Conservation (phyloP, 768 basidiomycete genomes). For the Psilocybe cubensis region DNA sequence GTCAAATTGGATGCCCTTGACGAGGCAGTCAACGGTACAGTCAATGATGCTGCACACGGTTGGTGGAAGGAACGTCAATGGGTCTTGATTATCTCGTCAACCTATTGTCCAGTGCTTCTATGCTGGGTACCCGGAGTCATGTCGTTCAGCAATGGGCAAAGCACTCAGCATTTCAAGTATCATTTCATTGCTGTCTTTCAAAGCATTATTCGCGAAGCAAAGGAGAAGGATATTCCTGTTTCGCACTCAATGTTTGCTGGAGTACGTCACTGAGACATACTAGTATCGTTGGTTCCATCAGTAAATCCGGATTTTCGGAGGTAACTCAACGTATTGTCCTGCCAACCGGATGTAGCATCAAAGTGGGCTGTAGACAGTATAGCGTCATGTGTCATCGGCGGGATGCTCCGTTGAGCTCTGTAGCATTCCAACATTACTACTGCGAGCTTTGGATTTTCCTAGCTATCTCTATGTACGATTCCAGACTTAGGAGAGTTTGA, state of each 20-base stretch:
- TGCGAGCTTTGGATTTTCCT: too few species aligned
- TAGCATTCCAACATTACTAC: too few species aligned
- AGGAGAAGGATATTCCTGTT: conserved; percentile 7
- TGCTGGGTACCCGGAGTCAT: conserved; percentile 38
- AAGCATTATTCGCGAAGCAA: conserved; percentile 26
- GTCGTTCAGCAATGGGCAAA: conserved; percentile 37
- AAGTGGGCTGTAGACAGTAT: too few species aligned
- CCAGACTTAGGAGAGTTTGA: too few species aligned
- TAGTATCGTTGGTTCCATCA: too few species aligned
- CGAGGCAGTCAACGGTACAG: conserved; percentile 34
- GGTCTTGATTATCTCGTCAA: conserved; percentile 34
- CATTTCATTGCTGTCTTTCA: conserved; percentile 26
- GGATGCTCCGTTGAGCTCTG: too few species aligned
- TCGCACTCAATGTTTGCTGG: conserved; percentile 21
- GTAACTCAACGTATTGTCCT: too few species aligned
- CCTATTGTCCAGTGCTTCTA: conserved; percentile 26
- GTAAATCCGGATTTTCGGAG: too few species aligned
- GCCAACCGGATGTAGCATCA: too few species aligned
- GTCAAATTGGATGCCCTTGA: conserved; percentile 20
- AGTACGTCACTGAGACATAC: too few species aligned
- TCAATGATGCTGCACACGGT: conserved; percentile 40
- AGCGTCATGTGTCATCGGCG: too few species aligned
- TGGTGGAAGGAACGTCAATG: conserved; percentile 30
- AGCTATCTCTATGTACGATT: too few species aligned
- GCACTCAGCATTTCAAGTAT: conserved; percentile 27